Evolutionary conservation across 1,139 yeast species (phyloP).

Genomic region (Geotrichum klebahnii): DNA sequence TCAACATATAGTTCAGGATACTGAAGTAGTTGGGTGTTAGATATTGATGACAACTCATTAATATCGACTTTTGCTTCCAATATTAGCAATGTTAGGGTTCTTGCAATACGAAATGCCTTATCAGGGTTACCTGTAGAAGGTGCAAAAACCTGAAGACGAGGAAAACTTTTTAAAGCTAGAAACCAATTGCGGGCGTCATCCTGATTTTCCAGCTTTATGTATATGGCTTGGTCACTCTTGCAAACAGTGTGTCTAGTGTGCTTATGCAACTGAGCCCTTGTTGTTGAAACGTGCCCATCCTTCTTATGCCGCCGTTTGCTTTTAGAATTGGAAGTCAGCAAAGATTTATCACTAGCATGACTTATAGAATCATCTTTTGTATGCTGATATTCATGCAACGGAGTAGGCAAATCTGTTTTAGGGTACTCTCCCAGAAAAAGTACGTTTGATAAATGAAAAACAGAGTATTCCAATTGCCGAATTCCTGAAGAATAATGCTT

Average conservation of each 20-base stretch:
- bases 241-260: constrained; percentile 3
- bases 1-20: constrained; percentile 46
- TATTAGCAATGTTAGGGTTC: constrained; percentile 53
- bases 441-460: constrained; percentile 57
- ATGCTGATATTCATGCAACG: constrained; percentile 3
- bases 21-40: constrained; percentile 12
- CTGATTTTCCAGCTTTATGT: constrained; percentile 54
- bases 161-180: constrained; percentile 64
- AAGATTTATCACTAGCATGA: no score
- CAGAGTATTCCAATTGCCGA: constrained; percentile 61
- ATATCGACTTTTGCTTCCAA: constrained; percentile 58
- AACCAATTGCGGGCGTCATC: constrained; percentile 83
- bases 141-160: constrained; percentile 55
- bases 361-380: constrained; percentile 25
- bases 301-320: neutral
- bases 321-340: constrained; percentile 25
- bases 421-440: constrained; percentile 27
- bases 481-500: constrained; percentile 60
- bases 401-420: constrained; percentile 7
- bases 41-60: constrained; percentile 13
- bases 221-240: constrained; percentile 18
- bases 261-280: neutral
- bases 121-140: constrained; percentile 33
- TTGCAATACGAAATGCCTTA: constrained; percentile 51
- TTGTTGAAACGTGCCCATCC: neutral